Percentiles rank a stretch among this genome's conserved stretches.
These are phyloP conservation scores for Rosellinia necatrix DNA, from an alignment of 2,329 filamentous ascomycete species.

Conservation along the genomic window DNA sequence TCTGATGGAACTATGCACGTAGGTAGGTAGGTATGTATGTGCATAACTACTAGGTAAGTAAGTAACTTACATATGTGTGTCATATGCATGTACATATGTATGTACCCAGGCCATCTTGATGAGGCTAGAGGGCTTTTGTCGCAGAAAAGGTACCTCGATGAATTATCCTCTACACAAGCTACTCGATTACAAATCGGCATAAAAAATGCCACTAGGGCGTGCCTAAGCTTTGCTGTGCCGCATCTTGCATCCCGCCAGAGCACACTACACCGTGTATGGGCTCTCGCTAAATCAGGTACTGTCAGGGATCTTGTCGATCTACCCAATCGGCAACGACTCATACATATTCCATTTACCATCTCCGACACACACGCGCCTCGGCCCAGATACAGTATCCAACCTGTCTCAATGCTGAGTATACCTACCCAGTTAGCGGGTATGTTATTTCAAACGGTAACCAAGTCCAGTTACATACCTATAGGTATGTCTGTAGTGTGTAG, in stretches of 20 bases:
- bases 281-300: not conserved
- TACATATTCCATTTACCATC: not conserved
- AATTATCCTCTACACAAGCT: not conserved
- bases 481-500: too few species aligned
- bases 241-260: too few species aligned
- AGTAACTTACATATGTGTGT: too few species aligned
- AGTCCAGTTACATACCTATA: too few species aligned
- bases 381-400: not conserved
- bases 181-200: not conserved
- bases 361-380: not conserved
- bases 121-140: too few species aligned
- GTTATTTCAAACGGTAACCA: too few species aligned
- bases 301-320: not conserved
- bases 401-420: too few species aligned
- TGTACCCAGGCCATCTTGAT: too few species aligned
- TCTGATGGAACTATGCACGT: too few species aligned
- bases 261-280: constrained; percentile 6
- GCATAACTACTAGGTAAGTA: not conserved
- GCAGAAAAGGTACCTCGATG: constrained; percentile 1
- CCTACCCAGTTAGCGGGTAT: too few species aligned
- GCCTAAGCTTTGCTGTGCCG: constrained; percentile 14
- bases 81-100: too few species aligned
- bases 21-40: not conserved
- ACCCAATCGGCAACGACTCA: not conserved
- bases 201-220: not conserved